Percentiles rank a stretch among this genome's conserved stretches.
Evolutionary conservation across 305 asterid species (phyloP).

Genomic region (Rubia peregrina): DNA sequence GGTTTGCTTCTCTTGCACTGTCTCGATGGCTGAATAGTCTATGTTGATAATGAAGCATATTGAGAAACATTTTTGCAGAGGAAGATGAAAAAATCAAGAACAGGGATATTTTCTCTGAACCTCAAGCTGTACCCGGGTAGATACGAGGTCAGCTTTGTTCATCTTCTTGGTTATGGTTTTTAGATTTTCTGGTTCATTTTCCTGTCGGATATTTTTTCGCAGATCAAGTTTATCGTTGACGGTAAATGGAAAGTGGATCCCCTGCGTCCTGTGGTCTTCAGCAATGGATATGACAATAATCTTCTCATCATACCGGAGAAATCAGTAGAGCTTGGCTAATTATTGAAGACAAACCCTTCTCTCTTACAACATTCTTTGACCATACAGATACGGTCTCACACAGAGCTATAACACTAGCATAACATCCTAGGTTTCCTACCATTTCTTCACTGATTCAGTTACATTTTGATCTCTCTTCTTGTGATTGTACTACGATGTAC

Average conservation of each 20-base stretch:
- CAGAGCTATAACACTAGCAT: slow-evolving; percentile 1
- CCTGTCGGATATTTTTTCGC: slow-evolving; percentile 14
- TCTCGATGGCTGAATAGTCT: neutral
- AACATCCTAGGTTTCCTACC: neutral
- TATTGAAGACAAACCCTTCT: neutral
- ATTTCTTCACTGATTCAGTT: neutral
- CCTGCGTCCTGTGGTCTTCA: slow-evolving; percentile 51
- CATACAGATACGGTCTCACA: neutral
- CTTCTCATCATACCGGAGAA: slow-evolving; percentile 46
- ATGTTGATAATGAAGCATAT: slow-evolving; percentile 13
- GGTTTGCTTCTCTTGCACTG: slow-evolving; percentile 36
- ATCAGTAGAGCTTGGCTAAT: neutral
- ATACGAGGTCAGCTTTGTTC: slow-evolving; percentile 54
- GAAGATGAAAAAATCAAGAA: slow-evolving; percentile 63
- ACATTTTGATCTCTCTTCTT: neutral
- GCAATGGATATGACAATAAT: slow-evolving; percentile 61
- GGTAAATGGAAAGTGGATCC: slow-evolving; percentile 84
- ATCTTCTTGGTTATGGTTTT: slow-evolving; percentile 3
- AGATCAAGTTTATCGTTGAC: slow-evolving; percentile 90
- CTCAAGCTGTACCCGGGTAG: slow-evolving; percentile 79
- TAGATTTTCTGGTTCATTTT: neutral
- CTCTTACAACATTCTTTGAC: slow-evolving; percentile 14
- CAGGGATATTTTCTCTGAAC: slow-evolving; percentile 53
- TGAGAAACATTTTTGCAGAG: slow-evolving; percentile 48
- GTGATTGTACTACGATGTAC: neutral